Evolutionary conservation across 768 basidiomycete species (phyloP).

Genomic region (Tremella yokohamensis): DNA sequence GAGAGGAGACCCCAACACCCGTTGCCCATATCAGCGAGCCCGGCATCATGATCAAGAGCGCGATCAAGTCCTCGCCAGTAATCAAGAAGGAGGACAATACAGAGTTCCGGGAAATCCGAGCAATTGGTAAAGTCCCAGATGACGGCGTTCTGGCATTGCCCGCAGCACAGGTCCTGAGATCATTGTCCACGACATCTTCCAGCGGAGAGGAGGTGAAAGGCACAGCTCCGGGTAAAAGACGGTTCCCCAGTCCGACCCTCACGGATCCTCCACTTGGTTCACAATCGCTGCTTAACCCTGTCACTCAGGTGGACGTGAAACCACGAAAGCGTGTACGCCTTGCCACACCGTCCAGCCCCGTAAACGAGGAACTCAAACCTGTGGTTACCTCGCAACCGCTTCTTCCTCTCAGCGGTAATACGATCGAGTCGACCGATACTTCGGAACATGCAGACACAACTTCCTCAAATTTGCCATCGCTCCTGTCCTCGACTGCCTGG

Average conservation of each 20-base stretch:
- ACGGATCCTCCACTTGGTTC: not conserved
- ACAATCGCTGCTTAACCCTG: not conserved
- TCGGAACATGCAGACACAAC: conserved; percentile 12
- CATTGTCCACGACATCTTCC: not conserved
- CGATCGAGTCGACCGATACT: conserved; percentile 1
- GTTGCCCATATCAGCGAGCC: not conserved
- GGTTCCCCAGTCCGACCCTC: conserved; percentile 17
- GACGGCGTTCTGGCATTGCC: not conserved
- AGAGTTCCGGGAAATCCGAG: not conserved
- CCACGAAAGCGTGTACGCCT: conserved; percentile 35
- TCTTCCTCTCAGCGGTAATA: conserved; percentile 10
- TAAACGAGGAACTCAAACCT: conserved; percentile 12
- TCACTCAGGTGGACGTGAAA: not conserved
- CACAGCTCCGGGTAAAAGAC: conserved; percentile 3
- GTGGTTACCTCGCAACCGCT: conserved; percentile 2
- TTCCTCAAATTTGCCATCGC: conserved; percentile 14
- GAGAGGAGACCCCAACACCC: conserved; percentile 19
- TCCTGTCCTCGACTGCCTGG: conserved; percentile 29
- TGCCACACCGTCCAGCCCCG: conserved; percentile 20
- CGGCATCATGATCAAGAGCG: not conserved
- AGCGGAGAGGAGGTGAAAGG: not conserved
- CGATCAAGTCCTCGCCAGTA: too few relatives aligned
- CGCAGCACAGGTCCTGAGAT: not conserved
- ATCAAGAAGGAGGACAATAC: not conserved
- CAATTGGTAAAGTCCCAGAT: too few relatives aligned